A percentile compares a stretch with the other conserved stretches of the same genome.
Conservation (phyloP, 352 stramenopile species). For the Globisporangium cylindrosporum region DNA sequence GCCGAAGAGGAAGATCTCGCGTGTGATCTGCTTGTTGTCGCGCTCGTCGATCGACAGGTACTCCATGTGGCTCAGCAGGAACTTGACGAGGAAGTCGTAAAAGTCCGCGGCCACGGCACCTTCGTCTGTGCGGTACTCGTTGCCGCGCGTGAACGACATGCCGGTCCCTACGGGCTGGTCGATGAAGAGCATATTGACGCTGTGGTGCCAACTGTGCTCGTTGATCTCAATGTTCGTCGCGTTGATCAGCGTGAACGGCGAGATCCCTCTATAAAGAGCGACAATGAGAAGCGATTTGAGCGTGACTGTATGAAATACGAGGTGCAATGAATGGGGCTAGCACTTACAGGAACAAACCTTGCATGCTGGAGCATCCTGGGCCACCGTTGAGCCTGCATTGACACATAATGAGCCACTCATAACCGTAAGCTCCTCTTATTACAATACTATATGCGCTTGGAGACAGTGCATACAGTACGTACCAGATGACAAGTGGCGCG, state of each 20-base stretch:
- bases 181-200: slow-evolving; percentile 80
- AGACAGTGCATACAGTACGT: neutral
- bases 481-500: slow-evolving; percentile 72
- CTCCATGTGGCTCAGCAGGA: slow-evolving; percentile 85
- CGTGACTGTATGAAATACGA: neutral
- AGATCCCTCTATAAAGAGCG: slow-evolving; percentile 40
- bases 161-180: slow-evolving; percentile 81
- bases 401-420: neutral
- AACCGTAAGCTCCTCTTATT: neutral
- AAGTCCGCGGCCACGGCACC: slow-evolving; percentile 76
- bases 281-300: neutral
- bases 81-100: slow-evolving; percentile 92
- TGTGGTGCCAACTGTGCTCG: slow-evolving; percentile 70
- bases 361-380: slow-evolving; percentile 79
- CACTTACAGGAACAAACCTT: slow-evolving; percentile 69
- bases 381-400: slow-evolving; percentile 69
- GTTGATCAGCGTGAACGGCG: slow-evolving; percentile 61
- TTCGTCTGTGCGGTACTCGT: slow-evolving; percentile 53
- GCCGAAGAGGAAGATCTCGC: slow-evolving; percentile 93
- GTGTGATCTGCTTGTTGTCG: slow-evolving; percentile 37
- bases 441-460: neutral
- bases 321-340: neutral
- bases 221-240: slow-evolving; percentile 57
- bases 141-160: slow-evolving; percentile 64
- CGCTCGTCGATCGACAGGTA: slow-evolving; percentile 51